A percentile compares a stretch with the other conserved stretches of the same genome.
Conservation (phyloP, 2,329 filamentous ascomycete genomes). For the Aureobasidium musti region DNA sequence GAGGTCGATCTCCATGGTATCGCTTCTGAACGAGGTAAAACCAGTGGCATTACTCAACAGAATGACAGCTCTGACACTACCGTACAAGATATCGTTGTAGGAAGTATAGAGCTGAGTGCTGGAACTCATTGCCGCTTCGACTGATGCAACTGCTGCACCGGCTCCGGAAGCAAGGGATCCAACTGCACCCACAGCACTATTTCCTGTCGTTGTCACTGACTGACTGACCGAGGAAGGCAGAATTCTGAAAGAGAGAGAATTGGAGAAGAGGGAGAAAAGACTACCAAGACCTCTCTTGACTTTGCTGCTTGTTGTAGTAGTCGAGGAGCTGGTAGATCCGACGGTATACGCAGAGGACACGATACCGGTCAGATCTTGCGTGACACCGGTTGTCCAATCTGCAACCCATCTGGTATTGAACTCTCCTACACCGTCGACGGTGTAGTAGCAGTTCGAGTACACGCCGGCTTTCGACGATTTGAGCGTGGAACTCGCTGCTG, state of each 20-base stretch:
- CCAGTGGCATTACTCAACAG: conserved; percentile 73
- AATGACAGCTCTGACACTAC: conserved; percentile 68
- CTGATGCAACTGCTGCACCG: neutral
- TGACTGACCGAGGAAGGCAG: neutral
- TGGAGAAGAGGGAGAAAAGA: conserved; percentile 2
- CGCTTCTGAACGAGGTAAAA: conserved; percentile 56
- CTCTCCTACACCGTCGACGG: conserved; percentile 8
- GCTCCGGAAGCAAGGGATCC: neutral
- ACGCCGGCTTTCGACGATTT: conserved; percentile 3
- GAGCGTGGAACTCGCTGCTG: conserved; percentile 1
- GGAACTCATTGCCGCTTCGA: neutral
- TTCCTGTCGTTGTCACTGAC: neutral
- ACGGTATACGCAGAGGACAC: conserved; percentile 14
- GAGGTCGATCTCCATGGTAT: conserved; percentile 47
- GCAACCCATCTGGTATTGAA: conserved; percentile 26
- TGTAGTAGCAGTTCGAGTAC: conserved; percentile 28
- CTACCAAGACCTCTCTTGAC: conserved; percentile 8
- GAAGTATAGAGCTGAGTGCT: conserved; percentile 63
- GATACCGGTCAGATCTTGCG: conserved; percentile 18
- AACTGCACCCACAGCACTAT: neutral
- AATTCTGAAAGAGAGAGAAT: conserved; percentile 8
- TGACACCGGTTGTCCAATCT: conserved; percentile 5
- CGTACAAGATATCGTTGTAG: conserved; percentile 65
- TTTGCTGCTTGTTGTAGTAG: conserved; percentile 1
- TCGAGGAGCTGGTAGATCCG: neutral